Evolutionary conservation across 495 filamentous ascomycete genomes (phyloP).

Genomic region (Neurospora sublineolata): DNA sequence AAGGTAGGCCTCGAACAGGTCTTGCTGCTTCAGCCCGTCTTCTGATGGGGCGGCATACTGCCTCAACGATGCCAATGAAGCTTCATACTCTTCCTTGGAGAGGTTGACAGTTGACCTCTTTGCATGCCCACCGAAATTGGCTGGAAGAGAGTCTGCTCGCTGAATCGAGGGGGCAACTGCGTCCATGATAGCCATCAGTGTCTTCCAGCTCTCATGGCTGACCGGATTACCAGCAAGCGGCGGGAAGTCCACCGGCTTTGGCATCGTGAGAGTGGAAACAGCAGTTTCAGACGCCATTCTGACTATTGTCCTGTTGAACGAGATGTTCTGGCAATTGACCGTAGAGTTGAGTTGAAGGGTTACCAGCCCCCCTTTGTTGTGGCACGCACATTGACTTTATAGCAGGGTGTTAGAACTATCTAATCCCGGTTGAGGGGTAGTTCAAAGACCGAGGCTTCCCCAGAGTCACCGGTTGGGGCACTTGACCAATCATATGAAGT

Average conservation of each 20-base stretch:
- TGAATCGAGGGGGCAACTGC: conserved; percentile 7
- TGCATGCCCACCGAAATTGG: too few species aligned
- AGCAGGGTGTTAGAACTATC: background rate
- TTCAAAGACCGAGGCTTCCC: background rate
- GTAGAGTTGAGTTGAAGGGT: background rate
- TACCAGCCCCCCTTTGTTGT: background rate
- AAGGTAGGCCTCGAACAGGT: conserved; percentile 26
- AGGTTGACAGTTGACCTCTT: background rate
- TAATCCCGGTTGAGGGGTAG: background rate
- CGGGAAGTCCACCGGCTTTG: conserved; percentile 2
- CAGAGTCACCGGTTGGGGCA: background rate
- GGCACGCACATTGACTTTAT: background rate
- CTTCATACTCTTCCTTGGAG: conserved; percentile 3
- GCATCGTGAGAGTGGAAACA: conserved; percentile 1
- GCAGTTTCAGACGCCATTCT: background rate
- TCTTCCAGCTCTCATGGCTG: conserved; percentile 5
- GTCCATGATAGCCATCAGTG: conserved; percentile 15
- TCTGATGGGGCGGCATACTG: conserved; percentile 8
- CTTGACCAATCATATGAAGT: background rate
- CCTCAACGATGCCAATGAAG: background rate
- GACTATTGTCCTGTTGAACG: background rate
- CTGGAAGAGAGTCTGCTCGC: background rate
- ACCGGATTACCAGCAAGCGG: background rate
- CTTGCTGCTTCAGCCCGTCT: background rate
- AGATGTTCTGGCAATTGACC: background rate